A percentile compares a stretch with the other conserved stretches of the same genome.
These are phyloP conservation scores for Boletus huronensis DNA, from an alignment of 768 basidiomycete species.

Conservation along the genomic window DNA sequence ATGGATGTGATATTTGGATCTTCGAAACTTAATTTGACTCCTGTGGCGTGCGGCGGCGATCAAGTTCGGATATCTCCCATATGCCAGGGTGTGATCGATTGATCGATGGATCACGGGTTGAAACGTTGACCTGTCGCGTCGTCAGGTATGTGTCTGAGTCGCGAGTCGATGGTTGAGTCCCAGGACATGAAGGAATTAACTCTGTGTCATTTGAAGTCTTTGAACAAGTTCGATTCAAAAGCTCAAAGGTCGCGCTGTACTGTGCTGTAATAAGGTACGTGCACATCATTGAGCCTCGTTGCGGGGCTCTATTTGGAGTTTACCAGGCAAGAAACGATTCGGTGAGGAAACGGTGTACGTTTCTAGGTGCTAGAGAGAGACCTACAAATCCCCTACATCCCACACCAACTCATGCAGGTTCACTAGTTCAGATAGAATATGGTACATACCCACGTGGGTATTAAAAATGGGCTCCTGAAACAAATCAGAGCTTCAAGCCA, in stretches of 20 bases:
- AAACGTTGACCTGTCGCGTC: too few relatives aligned
- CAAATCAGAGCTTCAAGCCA: constrained; percentile 33
- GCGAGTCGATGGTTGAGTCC: not conserved
- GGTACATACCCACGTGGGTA: not conserved
- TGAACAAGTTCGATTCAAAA: not conserved
- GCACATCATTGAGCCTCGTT: not conserved
- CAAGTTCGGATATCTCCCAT: too few relatives aligned
- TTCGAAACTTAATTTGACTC: too few relatives aligned
- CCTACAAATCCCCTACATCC: not conserved
- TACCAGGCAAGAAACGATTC: not conserved
- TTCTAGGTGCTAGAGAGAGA: too few relatives aligned
- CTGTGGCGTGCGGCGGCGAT: too few relatives aligned
- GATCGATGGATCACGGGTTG: too few relatives aligned
- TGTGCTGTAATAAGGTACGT: not conserved
- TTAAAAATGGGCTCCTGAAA: not conserved
- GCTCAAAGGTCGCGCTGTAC: not conserved
- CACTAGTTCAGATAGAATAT: not conserved
- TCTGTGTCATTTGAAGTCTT: too few relatives aligned
- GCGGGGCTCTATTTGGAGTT: not conserved
- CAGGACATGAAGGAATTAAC: too few relatives aligned
- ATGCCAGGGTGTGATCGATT: too few relatives aligned
- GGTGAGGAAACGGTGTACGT: too few relatives aligned
- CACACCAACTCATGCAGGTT: too few relatives aligned
- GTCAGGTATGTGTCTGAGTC: not conserved
- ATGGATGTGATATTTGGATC: too few relatives aligned